Evolutionary conservation across 139 green algal genomes (phyloP).

Genomic region (Micractinium conductrix): DNA sequence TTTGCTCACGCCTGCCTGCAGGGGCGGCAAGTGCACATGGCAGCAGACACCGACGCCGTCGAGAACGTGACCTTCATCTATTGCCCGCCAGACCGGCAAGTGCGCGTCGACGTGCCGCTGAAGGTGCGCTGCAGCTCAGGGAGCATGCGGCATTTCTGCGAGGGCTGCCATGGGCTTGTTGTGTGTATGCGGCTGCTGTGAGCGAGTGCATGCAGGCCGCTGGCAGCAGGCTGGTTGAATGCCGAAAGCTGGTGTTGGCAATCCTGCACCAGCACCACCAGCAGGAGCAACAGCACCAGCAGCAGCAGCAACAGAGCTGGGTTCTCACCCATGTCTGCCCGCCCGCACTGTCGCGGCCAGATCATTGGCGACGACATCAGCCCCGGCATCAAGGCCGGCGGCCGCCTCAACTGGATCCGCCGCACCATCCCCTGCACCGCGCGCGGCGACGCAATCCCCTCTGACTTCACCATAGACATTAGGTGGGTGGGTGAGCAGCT

Average conservation of each 20-base stretch:
- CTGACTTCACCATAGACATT: constrained; percentile 47
- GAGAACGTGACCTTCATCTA: constrained; percentile 66
- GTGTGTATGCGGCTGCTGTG: too few relatives aligned
- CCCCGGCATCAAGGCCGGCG: constrained; percentile 58
- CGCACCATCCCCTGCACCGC: constrained; percentile 37
- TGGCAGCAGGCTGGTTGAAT: neutral
- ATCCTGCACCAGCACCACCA: too few relatives aligned
- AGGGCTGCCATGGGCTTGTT: too few relatives aligned
- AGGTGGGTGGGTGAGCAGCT: too few relatives aligned
- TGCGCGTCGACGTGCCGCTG: constrained; percentile 52
- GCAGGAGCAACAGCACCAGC: too few relatives aligned
- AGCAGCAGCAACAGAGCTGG: too few relatives aligned
- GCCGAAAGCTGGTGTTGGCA: neutral
- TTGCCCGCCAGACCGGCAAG: constrained; percentile 46
- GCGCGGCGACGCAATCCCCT: constrained; percentile 29
- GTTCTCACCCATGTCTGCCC: too few relatives aligned
- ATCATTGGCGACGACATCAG: constrained; percentile 54
- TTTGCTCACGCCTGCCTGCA: constrained; percentile 35
- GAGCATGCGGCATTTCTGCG: too few relatives aligned
- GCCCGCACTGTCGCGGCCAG: too few relatives aligned
- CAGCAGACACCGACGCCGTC: constrained; percentile 48
- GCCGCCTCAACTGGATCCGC: constrained; percentile 52
- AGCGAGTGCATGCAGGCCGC: neutral
- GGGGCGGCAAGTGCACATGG: constrained; percentile 58
- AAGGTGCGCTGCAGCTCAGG: constrained; percentile 27